Conservation (phyloP, 164 flowering plant genomes). For the Sextonia rubra region DNA sequence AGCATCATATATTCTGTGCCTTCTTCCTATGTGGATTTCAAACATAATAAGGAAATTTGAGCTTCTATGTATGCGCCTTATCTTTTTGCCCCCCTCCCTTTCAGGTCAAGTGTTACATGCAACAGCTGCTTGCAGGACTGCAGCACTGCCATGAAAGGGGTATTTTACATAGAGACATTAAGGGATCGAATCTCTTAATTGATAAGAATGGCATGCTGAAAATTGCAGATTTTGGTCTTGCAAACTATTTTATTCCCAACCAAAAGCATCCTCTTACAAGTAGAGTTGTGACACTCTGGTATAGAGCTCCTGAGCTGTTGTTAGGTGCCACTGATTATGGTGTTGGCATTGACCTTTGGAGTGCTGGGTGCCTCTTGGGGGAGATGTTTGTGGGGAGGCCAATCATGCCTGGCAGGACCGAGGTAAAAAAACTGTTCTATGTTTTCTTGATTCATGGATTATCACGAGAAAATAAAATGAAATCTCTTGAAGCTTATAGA, state of each 20-base stretch:
- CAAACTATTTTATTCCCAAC: constrained; percentile 38
- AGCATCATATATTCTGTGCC: too few species aligned
- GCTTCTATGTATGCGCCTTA: not conserved
- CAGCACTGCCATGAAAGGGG: constrained; percentile 67
- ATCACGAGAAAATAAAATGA: not conserved
- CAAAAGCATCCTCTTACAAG: constrained; percentile 46
- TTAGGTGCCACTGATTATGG: constrained; percentile 65
- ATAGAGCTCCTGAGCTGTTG: constrained; percentile 73
- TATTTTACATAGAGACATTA: constrained; percentile 64
- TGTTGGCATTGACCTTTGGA: constrained; percentile 73
- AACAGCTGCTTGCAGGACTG: constrained; percentile 61
- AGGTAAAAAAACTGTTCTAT: constrained; percentile 34
- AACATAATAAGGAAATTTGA: too few species aligned
- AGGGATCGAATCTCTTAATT: constrained; percentile 58
- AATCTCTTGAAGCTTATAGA: not conserved
- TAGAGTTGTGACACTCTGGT: constrained; percentile 76
- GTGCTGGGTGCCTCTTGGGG: constrained; percentile 67
- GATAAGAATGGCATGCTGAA: constrained; percentile 52
- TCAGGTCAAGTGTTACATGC: constrained; percentile 70
- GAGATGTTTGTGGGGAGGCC: constrained; percentile 68
- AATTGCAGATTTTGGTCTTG: constrained; percentile 73
- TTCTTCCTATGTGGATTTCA: too few species aligned
- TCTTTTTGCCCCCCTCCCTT: too few species aligned
- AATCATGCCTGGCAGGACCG: constrained; percentile 65
- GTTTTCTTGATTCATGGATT: not conserved